Evolutionary conservation across 1,139 yeast genomes (phyloP), one percentile per base, ranked within the genome.

Genomic region (Protomyces arabidopsidicola): DNA sequence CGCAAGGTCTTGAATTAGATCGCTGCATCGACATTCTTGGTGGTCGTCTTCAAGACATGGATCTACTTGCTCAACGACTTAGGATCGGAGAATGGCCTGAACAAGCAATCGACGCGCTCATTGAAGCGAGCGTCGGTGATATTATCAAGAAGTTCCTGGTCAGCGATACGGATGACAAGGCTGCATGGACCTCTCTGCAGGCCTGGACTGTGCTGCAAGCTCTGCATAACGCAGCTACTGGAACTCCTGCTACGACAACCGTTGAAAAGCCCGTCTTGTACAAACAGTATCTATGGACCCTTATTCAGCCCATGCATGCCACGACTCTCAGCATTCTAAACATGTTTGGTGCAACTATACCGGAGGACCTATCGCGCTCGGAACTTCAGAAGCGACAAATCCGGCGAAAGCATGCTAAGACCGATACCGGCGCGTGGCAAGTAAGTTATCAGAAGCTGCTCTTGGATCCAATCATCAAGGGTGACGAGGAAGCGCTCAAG

Each of bases 1-100:
- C 35, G 31, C 52, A 60, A 58, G 35, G 58, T 63, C 39, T 22
- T 68, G 68, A 42, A 50, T 67, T 12, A 64, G 68, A n/a, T 65
- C 66, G 36, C 67, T 69, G 34, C 53, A 69, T 34, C 58, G 83
- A 77, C 31, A 95, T 96, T 8, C 76, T 93, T 36, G 98, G 98
- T 12, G 98, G 98, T 51, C 83, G 98, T 68, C 88, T 93, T 91
- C 80, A 91, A 63, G 98, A 93, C 73, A 79, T 93, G 64, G 97
- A 93, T 74, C 86, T 95, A 20, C 90, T 90, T 75, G 87, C 88
- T 0, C 83, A 98, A 71, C 86, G 98, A 62, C 82, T 93, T 24
- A 86, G 85, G 70, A 84, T 93, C 0, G 98, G 98, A 1, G 98
- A 93, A 72, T 73, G 82, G 10, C 96, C 97, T 0, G 71, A 75